Base-by-base conservation (phyloP, 2,329 filamentous ascomycete species). In the Rhynchosporium agropyri region DNA sequence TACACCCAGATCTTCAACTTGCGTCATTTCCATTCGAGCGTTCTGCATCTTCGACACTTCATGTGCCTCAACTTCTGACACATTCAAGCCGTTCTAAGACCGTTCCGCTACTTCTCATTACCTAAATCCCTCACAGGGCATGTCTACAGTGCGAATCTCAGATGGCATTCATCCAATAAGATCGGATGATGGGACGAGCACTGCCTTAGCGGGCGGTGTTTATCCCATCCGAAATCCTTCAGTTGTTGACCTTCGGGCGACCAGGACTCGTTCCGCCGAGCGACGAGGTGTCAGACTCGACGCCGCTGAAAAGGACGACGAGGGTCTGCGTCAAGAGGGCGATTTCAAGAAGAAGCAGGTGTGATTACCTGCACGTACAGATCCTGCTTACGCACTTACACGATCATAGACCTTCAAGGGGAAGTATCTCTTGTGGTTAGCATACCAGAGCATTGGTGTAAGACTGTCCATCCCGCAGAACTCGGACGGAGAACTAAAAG, bases 371-470 rank as follows among this genome's bases (percentile, higher is more conserved):
- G 50, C 15, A 10, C 9, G 9, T 6, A 5, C 15, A 1, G 8
- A 10, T 9, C n/a, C 8, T 40, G 31, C 3, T 36, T 10, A 9
- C 31, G 13, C 40, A 12, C 33, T 53, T 8, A 53, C 46, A 51
- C 10, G 4, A 20, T 4, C 3, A 31, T 28, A 68, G 67, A 50
- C 66, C 6, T 68, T 68, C 60, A 68, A 59, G 31, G 67, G 67
- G 15, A 68, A 63, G 62, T 46, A 64, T 13, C 59, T 66, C 7
- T 40, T 63, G 5, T 67, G 82, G 80, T 79, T 87, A 49, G 82
- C 84, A 15, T 89, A 87, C 71, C 85, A 89, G 74, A 84, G 82
- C 3, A 82, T 81, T 29, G 86, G 86, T 53, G 84, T 65, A 62
- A 58, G 60, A 42, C 3, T 4, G 29, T 3, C 15, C 33, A 15